phyloP scores from a whole-genome alignment of 2,329 filamentous ascomycete species.

The Phyllosticta citrichinensis region DNA sequence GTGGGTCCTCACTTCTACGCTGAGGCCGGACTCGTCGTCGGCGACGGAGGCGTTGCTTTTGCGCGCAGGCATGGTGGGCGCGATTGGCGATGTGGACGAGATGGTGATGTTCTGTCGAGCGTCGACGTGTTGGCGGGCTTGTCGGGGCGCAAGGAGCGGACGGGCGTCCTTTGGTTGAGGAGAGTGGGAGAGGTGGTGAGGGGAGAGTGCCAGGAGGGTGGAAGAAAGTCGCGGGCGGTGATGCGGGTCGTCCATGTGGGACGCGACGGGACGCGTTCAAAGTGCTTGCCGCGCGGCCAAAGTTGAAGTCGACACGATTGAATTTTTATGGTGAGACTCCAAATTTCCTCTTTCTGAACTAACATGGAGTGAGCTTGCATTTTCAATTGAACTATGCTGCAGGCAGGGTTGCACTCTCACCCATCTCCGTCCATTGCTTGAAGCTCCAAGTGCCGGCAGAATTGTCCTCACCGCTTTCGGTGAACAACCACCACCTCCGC shows the following conservation, averaged over 20 bases:
- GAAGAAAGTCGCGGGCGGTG: background rate
- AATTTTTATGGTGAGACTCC: too few species aligned
- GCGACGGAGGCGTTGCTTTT: constrained; percentile 37
- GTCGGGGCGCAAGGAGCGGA: background rate
- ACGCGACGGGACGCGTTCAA: background rate
- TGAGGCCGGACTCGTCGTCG: constrained; percentile 30
- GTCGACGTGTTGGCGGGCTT: background rate
- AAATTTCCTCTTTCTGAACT: too few species aligned
- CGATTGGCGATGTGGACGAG: background rate
- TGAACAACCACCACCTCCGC: too few species aligned
- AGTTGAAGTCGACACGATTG: too few species aligned
- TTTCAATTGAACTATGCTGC: background rate
- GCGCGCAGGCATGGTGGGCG: constrained; percentile 33
- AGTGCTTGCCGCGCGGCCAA: background rate
- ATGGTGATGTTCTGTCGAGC: too few species aligned
- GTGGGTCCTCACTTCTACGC: constrained; percentile 31
- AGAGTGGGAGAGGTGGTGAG: background rate
- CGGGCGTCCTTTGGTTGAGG: background rate
- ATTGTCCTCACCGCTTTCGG: too few species aligned
- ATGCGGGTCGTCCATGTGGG: background rate
- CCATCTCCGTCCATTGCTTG: too few species aligned
- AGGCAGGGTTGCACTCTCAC: too few species aligned
- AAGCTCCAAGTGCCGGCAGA: too few species aligned
- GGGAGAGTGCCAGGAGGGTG: background rate
- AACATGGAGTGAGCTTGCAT: background rate